Conservation (phyloP, 2,329 filamentous ascomycete species). For the Sporothrix sp. region DNA sequence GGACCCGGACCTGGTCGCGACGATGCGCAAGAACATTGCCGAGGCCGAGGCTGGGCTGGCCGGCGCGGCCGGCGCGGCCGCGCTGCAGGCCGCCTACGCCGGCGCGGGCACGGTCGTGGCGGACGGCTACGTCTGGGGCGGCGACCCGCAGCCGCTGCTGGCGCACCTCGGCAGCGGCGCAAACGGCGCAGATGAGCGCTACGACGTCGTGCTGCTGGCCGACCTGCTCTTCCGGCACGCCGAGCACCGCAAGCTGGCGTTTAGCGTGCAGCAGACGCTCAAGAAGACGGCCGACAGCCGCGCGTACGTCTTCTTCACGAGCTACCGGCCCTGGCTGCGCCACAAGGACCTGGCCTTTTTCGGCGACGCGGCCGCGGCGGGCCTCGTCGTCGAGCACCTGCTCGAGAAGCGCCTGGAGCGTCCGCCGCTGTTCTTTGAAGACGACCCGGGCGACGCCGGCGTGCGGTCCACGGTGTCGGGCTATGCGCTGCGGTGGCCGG, state of each 20-base stretch:
- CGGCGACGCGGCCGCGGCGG: constrained; percentile 58
- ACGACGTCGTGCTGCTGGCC: constrained; percentile 77
- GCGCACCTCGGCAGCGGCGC: constrained; percentile 36
- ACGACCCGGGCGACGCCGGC: constrained; percentile 75
- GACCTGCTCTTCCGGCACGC: constrained; percentile 87
- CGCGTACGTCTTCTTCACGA: constrained; percentile 87
- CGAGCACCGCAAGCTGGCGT: constrained; percentile 69
- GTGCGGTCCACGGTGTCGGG: constrained; percentile 75
- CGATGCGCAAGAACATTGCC: constrained; percentile 66
- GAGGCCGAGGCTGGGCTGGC: constrained; percentile 34
- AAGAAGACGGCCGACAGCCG: constrained; percentile 43
- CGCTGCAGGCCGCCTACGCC: background rate
- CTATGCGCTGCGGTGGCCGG: constrained; percentile 61
- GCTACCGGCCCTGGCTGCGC: constrained; percentile 83
- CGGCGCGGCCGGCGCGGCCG: constrained; percentile 22
- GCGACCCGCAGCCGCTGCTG: constrained; percentile 47
- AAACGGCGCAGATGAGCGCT: constrained; percentile 30
- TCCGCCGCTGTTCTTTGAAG: constrained; percentile 72
- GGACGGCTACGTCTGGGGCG: constrained; percentile 79
- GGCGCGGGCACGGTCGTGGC: constrained; percentile 31
- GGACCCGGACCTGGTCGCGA: constrained; percentile 71
- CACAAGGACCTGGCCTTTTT: constrained; percentile 84
- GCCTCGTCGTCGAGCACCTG: constrained; percentile 69
- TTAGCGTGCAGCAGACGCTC: constrained; percentile 60
- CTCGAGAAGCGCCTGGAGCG: constrained; percentile 74